Percentiles rank a stretch among this genome's conserved stretches.
Conservation (phyloP, 2,329 filamentous ascomycete genomes). For the Pyrenophora graminea region DNA sequence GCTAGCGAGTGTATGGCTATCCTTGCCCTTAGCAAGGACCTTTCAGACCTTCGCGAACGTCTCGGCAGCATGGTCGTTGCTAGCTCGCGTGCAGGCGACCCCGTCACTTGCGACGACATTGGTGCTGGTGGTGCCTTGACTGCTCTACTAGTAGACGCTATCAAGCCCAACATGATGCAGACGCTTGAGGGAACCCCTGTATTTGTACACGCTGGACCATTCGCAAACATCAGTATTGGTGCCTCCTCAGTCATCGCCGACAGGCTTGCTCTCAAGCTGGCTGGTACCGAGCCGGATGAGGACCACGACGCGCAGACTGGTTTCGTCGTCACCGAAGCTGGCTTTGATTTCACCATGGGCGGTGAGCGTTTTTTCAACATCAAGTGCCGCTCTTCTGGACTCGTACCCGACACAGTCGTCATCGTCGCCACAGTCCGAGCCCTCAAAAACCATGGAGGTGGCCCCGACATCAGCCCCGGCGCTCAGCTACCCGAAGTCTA, state of each 20-base stretch:
- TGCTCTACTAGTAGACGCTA: slow-evolving; percentile 95
- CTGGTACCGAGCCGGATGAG: slow-evolving; percentile 91
- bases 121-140: slow-evolving; percentile 90
- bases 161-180: slow-evolving; percentile 99
- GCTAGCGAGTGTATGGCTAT: slow-evolving; percentile 99
- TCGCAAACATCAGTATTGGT: slow-evolving; percentile 97
- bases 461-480: slow-evolving; percentile 88
- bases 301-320: slow-evolving; percentile 80
- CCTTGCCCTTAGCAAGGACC: slow-evolving; percentile 84
- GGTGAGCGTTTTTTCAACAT: slow-evolving; percentile 99
- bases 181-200: slow-evolving; percentile 95
- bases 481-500: slow-evolving; percentile 86
- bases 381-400: slow-evolving; percentile 93
- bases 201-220: slow-evolving; percentile 95
- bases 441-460: slow-evolving; percentile 94
- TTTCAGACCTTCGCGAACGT: slow-evolving; percentile 88
- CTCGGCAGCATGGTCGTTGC: slow-evolving; percentile 95
- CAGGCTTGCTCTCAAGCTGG: slow-evolving; percentile 92
- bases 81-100: slow-evolving; percentile 80
- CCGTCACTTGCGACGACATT: slow-evolving; percentile 94
- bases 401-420: slow-evolving; percentile 90
- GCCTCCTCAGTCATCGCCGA: slow-evolving; percentile 95
- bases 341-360: slow-evolving; percentile 99
- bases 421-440: slow-evolving; percentile 95
- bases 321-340: slow-evolving; percentile 94